These are phyloP conservation scores for Botrytis paeoniae DNA, from an alignment of 2,329 filamentous ascomycete species.

Conservation along the genomic window DNA sequence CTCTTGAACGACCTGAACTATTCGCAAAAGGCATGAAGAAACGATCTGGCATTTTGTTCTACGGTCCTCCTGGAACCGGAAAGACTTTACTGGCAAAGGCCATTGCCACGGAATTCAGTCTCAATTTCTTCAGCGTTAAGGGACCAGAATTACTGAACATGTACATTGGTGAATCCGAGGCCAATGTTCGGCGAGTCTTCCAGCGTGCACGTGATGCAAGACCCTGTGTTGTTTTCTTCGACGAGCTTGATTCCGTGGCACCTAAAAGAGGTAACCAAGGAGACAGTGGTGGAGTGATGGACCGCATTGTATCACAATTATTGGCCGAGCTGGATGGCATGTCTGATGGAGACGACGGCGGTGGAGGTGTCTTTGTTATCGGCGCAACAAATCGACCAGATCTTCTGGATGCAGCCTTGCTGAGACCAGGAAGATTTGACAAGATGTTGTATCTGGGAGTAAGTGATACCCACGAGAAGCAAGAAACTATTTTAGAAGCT, in stretches of 20 bases:
- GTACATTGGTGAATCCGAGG: conserved; percentile 94
- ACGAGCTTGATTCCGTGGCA: conserved; percentile 88
- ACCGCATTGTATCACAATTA: conserved; percentile 91
- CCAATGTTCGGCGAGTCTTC: conserved; percentile 86
- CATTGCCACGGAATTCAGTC: conserved; percentile 87
- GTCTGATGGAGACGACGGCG: conserved; percentile 82
- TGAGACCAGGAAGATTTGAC: conserved; percentile 89
- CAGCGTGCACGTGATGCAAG: conserved; percentile 81
- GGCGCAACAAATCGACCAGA: conserved; percentile 95
- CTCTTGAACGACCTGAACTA: conserved; percentile 84
- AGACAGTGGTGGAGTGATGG: conserved; percentile 96
- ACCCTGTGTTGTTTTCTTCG: conserved; percentile 90
- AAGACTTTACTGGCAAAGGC: conserved; percentile 92
- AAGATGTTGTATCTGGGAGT: conserved; percentile 98
- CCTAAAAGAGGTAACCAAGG: conserved; percentile 97
- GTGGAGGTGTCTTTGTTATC: conserved; percentile 90
- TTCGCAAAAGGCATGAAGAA: conserved; percentile 99
- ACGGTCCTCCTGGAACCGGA: conserved; percentile 85
- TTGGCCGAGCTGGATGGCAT: conserved; percentile 96
- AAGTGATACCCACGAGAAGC: conserved; percentile 94
- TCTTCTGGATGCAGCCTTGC: conserved; percentile 81
- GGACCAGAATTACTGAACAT: conserved; percentile 90
- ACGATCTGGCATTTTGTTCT: conserved; percentile 87
- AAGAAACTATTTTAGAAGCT: conserved; percentile 89
- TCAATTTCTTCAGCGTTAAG: conserved; percentile 94